A percentile compares a stretch with the other conserved stretches of the same genome.
Evolutionary conservation across 306 rosid species (phyloP).

Genomic region (Oemleria cerasiformis): DNA sequence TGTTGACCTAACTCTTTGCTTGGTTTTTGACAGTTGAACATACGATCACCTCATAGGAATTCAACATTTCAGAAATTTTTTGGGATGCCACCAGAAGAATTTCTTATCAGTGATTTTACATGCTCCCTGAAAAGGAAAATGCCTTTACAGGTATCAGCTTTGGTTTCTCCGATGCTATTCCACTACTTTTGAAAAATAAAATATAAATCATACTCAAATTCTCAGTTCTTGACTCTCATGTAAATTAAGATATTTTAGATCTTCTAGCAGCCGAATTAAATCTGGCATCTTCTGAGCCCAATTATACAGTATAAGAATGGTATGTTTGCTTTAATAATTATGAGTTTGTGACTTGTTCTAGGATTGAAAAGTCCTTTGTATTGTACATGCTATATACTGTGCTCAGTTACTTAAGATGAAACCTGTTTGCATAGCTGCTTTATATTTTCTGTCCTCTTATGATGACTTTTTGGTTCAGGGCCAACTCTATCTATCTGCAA

Average conservation of each 20-base stretch:
- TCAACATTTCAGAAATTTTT: slow-evolving; percentile 87
- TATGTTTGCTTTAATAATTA: background rate
- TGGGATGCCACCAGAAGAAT: slow-evolving; percentile 81
- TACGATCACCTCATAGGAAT: slow-evolving; percentile 77
- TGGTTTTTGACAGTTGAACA: slow-evolving; percentile 54
- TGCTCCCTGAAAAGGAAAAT: slow-evolving; percentile 73
- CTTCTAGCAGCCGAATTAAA: background rate
- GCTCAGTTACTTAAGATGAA: background rate
- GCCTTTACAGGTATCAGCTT: slow-evolving; percentile 62
- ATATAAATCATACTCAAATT: background rate
- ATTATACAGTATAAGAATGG: background rate
- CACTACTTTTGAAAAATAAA: background rate
- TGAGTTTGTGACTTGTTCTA: background rate
- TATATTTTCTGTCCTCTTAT: background rate
- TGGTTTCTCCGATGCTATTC: slow-evolving; percentile 12
- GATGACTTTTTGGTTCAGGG: slow-evolving; percentile 55
- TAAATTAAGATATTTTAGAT: background rate
- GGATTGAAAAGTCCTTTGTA: background rate
- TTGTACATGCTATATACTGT: background rate
- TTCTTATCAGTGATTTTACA: slow-evolving; percentile 77
- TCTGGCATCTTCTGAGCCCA: background rate
- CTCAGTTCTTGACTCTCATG: slow-evolving; percentile 1
- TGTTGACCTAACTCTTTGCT: slow-evolving; percentile 21
- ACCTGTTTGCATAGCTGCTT: background rate
- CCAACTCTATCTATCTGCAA: slow-evolving; percentile 70